phyloP scores from a whole-genome alignment of 2,329 filamentous ascomycete species.

The Trichocomaceae sp. region DNA sequence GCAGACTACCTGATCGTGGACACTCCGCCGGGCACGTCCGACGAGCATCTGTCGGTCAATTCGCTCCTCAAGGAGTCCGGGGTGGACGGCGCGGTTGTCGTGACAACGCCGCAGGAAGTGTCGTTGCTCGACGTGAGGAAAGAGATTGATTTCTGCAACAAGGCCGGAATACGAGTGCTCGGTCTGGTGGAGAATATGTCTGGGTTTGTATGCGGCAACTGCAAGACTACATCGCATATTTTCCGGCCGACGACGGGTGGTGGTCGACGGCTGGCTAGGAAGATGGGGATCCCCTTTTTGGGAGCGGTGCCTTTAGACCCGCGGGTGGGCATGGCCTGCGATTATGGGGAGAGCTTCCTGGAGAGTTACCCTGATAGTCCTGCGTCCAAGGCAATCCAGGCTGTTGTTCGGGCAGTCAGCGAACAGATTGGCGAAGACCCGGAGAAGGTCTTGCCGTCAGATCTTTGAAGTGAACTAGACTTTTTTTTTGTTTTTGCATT shows the following conservation, averaged over 20 bases:
- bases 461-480: constrained; percentile 11
- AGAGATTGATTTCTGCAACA: constrained; percentile 95
- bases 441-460: constrained; percentile 41
- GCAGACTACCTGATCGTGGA: constrained; percentile 90
- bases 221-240: constrained; percentile 71
- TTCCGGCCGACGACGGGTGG: constrained; percentile 90
- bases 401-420: constrained; percentile 69
- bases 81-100: constrained; percentile 85
- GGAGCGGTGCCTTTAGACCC: constrained; percentile 89
- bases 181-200: constrained; percentile 98
- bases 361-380: constrained; percentile 91
- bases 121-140: constrained; percentile 87
- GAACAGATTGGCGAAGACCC: constrained; percentile 58
- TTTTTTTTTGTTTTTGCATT: neutral
- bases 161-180: constrained; percentile 81
- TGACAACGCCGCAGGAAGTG: constrained; percentile 94
- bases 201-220: constrained; percentile 91
- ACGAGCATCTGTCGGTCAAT: constrained; percentile 93
- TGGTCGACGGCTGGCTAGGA: constrained; percentile 68
- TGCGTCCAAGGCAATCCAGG: constrained; percentile 72
- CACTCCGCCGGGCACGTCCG: constrained; percentile 88
- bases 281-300: constrained; percentile 82
- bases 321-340: constrained; percentile 89
- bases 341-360: constrained; percentile 96
- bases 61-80: constrained; percentile 83